Evolutionary conservation across 2,329 filamentous ascomycete species (phyloP).

Genomic region (Emergomyces orientalis): DNA sequence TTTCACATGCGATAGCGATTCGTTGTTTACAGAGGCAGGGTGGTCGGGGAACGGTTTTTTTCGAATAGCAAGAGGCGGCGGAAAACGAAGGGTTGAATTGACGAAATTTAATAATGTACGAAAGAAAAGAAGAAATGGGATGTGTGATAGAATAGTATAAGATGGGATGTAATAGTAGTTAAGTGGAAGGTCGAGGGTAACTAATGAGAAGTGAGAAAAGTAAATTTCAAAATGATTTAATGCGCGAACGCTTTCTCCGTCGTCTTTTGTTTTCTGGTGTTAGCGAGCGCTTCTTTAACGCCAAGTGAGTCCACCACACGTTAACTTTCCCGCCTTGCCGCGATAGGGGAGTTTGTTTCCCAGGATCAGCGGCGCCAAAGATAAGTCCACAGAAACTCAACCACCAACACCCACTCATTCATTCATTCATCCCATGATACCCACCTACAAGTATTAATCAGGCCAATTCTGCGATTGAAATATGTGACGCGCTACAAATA

Average conservation of each 20-base stretch:
- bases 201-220: too few species aligned
- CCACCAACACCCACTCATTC: background rate
- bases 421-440: background rate
- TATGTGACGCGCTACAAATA: background rate
- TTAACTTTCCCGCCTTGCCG: too few species aligned
- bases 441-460: background rate
- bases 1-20: conserved; percentile 7
- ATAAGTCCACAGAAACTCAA: too few species aligned
- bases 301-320: too few species aligned
- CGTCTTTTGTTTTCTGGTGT: too few species aligned
- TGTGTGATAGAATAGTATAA: background rate
- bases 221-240: background rate
- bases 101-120: background rate
- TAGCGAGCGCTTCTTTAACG: background rate
- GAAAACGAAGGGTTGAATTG: background rate
- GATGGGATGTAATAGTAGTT: background rate
- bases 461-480: background rate
- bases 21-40: background rate
- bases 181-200: background rate
- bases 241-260: too few species aligned
- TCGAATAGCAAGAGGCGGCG: background rate
- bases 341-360: too few species aligned
- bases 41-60: background rate
- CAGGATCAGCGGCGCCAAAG: background rate
- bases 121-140: background rate